Evolutionary conservation across 352 stramenopile genomes (phyloP), one percentile per base, ranked within the genome.

Genomic region (Globisporangium splendens): DNA sequence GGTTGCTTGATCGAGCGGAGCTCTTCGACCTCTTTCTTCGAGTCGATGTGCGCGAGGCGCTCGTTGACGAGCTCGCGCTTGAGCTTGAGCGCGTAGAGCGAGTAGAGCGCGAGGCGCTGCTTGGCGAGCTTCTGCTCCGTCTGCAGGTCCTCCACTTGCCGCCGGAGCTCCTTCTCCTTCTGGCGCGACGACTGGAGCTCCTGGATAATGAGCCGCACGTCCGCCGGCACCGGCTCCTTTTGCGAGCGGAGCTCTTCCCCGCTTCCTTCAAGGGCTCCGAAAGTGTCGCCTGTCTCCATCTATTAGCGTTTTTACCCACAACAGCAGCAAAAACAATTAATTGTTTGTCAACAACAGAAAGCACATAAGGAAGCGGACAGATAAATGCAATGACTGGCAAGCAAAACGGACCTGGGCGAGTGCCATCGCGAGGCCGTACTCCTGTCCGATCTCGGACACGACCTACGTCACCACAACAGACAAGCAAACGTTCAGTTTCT

Each of bases 1-100:
- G 54, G 47, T n/a, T 31, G 60, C 1, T 48, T 50, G 12, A 14
- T 50, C 18, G 18, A 63, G 39, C 75, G 72, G 54, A 88, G 39
- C 52, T 90, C 79, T 15, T 79, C 70, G 1, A 80, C 67, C 35
- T 89, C 77, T 54, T 83, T 85, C 59, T 85, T 87, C 11, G 77
- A 74, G 50, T 89, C 72, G 28, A 91, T 84, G 43, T 89, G 79
- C 10, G 81, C 81, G 31, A 91, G 66, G 51, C 81, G 75, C 63
- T 93, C 83, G 62, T 86, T 79, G 56, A 93, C 72, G 60, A 93
- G 71, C 38, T 90, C 77, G 44, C 79, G 77, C 60, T 87, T 88
- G 43, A 93, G 65, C 56, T 91, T 86, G 44, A 75, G 52, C 18
- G 79, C 65, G 0, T 91, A 48, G 21, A 75, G 77, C 51, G 68